Percentiles rank a stretch among this genome's conserved stretches.
Conservation (phyloP, 2,329 filamentous ascomycete species). For the Neonectria punicea region DNA sequence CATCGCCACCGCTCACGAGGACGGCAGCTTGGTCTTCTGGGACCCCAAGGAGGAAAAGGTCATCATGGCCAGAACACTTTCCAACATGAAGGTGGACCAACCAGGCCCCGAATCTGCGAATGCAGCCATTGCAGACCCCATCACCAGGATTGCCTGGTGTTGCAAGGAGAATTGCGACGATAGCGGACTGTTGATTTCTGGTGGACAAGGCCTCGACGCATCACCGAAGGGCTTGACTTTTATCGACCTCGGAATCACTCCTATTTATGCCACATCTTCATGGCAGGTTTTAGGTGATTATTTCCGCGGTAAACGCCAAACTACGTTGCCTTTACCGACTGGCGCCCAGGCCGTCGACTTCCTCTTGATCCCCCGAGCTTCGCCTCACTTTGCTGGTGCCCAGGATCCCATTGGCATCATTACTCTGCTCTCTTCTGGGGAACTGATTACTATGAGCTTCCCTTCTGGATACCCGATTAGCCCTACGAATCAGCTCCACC, state of each 20-base stretch:
- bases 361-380: slow-evolving; percentile 81
- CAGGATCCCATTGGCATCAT: slow-evolving; percentile 92
- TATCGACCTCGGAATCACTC: slow-evolving; percentile 87
- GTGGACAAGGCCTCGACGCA: slow-evolving; percentile 76
- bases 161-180: slow-evolving; percentile 95
- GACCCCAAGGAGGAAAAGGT: slow-evolving; percentile 89
- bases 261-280: slow-evolving; percentile 88
- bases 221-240: slow-evolving; percentile 84
- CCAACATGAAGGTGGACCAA: slow-evolving; percentile 78
- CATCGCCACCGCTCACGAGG: slow-evolving; percentile 86
- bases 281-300: slow-evolving; percentile 86
- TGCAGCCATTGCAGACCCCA: slow-evolving; percentile 75
- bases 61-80: slow-evolving; percentile 83
- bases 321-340: slow-evolving; percentile 78
- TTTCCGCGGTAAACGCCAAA: slow-evolving; percentile 79
- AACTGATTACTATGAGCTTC: slow-evolving; percentile 90
- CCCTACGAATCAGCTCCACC: slow-evolving; percentile 91
- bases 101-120: slow-evolving; percentile 63
- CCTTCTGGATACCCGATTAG: slow-evolving; percentile 91
- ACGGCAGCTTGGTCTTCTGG: slow-evolving; percentile 93
- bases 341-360: slow-evolving; percentile 83
- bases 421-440: slow-evolving; percentile 83
- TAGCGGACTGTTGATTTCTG: slow-evolving; percentile 86
- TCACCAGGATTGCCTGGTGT: slow-evolving; percentile 88
- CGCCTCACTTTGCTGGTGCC: slow-evolving; percentile 86